These are phyloP conservation scores for Camillea tinctor DNA, from an alignment of 2,329 filamentous ascomycete genomes.

Conservation along the genomic window DNA sequence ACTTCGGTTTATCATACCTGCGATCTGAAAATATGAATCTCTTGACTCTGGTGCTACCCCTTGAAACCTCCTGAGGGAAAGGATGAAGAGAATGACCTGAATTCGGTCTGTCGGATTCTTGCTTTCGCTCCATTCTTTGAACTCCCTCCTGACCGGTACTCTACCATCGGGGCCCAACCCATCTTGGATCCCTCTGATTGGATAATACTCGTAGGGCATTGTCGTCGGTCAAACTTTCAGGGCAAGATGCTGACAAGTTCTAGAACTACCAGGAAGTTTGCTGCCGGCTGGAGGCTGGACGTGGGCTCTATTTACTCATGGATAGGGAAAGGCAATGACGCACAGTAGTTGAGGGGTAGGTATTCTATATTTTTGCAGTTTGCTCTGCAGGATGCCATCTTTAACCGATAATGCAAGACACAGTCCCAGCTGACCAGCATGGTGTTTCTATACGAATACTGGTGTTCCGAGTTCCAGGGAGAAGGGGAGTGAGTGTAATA, in stretches of 20 bases:
- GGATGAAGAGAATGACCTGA: constrained; percentile 16
- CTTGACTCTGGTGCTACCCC: constrained; percentile 10
- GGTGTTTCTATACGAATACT: neutral
- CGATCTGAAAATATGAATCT: constrained; percentile 19
- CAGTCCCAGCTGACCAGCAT: neutral
- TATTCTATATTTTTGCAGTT: neutral
- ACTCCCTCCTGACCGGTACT: constrained; percentile 17
- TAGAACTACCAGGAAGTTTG: neutral
- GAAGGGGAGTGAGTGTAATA: neutral
- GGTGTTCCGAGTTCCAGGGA: neutral
- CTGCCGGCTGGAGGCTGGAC: neutral
- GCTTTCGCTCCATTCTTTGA: constrained; percentile 17
- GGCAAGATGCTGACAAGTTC: neutral
- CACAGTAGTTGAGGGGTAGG: neutral
- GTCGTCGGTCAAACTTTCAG: neutral
- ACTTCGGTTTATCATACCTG: constrained; percentile 5
- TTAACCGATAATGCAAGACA: neutral
- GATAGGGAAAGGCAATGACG: neutral
- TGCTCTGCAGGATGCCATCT: neutral
- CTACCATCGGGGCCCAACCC: constrained; percentile 10
- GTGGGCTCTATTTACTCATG: neutral
- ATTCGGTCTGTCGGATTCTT: constrained; percentile 11
- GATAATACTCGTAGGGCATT: constrained; percentile 18
- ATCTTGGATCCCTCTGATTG: constrained; percentile 19
- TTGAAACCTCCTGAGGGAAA: constrained; percentile 15